These are phyloP conservation scores for Avena eriantha DNA, from an alignment of 176 grass and related monocot species.

Conservation along the genomic window DNA sequence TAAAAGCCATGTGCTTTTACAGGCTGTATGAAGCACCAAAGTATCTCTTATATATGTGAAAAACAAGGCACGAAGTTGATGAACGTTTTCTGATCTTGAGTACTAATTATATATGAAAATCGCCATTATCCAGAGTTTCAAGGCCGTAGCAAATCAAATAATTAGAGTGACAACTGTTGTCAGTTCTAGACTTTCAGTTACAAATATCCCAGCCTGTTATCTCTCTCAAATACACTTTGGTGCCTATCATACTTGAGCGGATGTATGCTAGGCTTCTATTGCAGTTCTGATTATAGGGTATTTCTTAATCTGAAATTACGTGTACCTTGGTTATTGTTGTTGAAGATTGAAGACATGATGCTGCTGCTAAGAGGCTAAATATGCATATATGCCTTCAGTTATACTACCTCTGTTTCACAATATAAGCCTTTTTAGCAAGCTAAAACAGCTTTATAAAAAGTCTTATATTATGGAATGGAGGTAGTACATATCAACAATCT, in stretches of 20 bases:
- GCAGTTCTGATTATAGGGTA: background rate
- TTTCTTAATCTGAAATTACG: background rate
- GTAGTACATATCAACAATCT: background rate
- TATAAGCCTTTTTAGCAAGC: too few relatives aligned
- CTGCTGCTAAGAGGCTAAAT: background rate
- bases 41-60: background rate
- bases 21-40: background rate
- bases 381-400: background rate
- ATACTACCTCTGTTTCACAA: background rate
- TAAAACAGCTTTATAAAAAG: too few relatives aligned
- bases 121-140: constrained; percentile 14
- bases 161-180: background rate
- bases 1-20: background rate
- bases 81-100: background rate
- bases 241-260: background rate
- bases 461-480: too few relatives aligned
- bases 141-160: background rate
- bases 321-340: background rate
- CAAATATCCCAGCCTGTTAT: constrained; percentile 8
- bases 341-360: constrained; percentile 10
- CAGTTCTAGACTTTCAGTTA: background rate
- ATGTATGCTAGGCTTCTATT: background rate
- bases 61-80: background rate
- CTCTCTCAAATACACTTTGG: background rate
- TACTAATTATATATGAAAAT: constrained; percentile 12